Conservation (phyloP, 2,329 filamentous ascomycete species). For the Cryphonectria radicalis region DNA sequence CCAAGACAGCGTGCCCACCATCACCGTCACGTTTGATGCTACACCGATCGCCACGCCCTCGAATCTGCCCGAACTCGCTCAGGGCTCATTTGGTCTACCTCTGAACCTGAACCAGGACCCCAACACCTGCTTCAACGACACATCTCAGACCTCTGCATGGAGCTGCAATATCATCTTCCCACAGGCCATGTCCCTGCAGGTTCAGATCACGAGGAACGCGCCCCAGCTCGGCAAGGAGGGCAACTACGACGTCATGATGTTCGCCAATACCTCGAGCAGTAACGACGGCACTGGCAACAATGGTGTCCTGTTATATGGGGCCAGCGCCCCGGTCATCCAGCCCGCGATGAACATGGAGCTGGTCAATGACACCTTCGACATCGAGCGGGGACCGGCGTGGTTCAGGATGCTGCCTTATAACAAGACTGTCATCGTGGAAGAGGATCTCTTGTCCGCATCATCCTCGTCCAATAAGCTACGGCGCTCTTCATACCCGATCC, state of each 20-base stretch:
- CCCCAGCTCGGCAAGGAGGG: constrained; percentile 33
- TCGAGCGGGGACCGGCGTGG: constrained; percentile 57
- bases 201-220: constrained; percentile 44
- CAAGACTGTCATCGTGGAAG: constrained; percentile 60
- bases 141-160: constrained; percentile 63
- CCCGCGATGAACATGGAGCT: constrained; percentile 47
- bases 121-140: constrained; percentile 61
- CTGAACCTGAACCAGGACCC: constrained; percentile 54
- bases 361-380: constrained; percentile 57
- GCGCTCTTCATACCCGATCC: constrained; percentile 21
- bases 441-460: constrained; percentile 42
- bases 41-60: constrained; percentile 55
- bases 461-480: constrained; percentile 34
- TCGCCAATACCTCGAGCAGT: constrained; percentile 44
- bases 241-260: constrained; percentile 48
- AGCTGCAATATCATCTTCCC: constrained; percentile 59
- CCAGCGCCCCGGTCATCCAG: constrained; percentile 53
- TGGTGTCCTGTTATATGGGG: constrained; percentile 53
- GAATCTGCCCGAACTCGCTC: constrained; percentile 56
- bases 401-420: constrained; percentile 54
- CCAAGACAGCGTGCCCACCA: constrained; percentile 32
- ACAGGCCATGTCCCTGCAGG: constrained; percentile 43
- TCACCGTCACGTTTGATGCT: constrained; percentile 52
- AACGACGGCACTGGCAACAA: constrained; percentile 32
- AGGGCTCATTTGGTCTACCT: constrained; percentile 61